These are phyloP conservation scores for Logfia minima DNA, from an alignment of 129 eudicot species.

Conservation along the genomic window DNA sequence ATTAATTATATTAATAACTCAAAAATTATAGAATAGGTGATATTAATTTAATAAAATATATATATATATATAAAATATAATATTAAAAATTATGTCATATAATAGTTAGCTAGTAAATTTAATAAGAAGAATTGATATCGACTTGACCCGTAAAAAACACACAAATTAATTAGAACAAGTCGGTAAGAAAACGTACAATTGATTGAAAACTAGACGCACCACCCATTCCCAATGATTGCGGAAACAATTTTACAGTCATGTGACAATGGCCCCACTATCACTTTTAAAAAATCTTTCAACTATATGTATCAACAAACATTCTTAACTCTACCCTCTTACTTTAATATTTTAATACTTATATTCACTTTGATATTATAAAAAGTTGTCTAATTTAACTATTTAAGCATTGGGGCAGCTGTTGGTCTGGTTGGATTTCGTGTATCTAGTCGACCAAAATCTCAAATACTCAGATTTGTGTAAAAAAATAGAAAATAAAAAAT, in stretches of 20 bases:
- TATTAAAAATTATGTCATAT: too few relatives aligned
- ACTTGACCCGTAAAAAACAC: too few relatives aligned
- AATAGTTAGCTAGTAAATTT: too few relatives aligned
- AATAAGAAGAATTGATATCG: too few relatives aligned
- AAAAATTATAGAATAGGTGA: too few relatives aligned
- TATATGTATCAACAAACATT: too few relatives aligned
- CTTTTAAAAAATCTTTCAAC: too few relatives aligned
- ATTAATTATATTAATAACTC: too few relatives aligned
- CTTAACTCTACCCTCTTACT: not conserved
- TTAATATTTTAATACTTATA: not conserved
- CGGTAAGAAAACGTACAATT: not conserved
- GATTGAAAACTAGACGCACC: not conserved
- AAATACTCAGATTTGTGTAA: too few relatives aligned
- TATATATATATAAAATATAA: too few relatives aligned
- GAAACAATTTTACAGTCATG: slow-evolving; percentile 10
- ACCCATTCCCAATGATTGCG: slow-evolving; percentile 41
- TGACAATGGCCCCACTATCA: slow-evolving; percentile 22
- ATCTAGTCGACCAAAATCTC: not conserved
- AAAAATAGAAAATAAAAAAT: too few relatives aligned
- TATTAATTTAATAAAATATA: too few relatives aligned
- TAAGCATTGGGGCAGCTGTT: not conserved
- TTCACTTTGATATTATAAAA: not conserved
- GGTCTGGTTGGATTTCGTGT: not conserved
- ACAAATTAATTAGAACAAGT: not conserved
- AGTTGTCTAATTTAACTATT: slow-evolving; percentile 1